Conservation (phyloP, 805 yeast genomes). For the Yamadazyma insecticola region DNA sequence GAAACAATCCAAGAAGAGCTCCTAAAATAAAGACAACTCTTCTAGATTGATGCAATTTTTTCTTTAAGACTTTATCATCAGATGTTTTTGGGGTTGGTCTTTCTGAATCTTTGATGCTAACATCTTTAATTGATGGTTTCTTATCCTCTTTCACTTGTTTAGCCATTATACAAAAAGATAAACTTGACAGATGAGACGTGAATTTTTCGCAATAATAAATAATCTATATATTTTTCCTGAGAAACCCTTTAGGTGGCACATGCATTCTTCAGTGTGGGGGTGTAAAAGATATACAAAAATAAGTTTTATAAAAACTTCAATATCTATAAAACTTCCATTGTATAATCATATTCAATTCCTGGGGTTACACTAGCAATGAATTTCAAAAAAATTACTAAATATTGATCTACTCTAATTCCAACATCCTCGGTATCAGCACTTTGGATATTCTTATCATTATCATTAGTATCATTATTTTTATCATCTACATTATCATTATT, state of each 20-base stretch:
- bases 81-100: conserved; percentile 6
- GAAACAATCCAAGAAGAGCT: conserved; percentile 60
- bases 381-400: conserved; percentile 81
- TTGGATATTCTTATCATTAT: conserved; percentile 10
- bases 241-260: no score
- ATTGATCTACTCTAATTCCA: conserved; percentile 80
- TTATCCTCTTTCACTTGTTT: conserved; percentile 11
- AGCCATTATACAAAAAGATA: no score
- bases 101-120: conserved; percentile 1
- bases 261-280: no score
- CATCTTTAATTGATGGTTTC: conserved; percentile 1
- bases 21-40: conserved; percentile 65
- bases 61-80: conserved; percentile 12
- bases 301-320: no score
- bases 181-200: no score
- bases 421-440: conserved; percentile 13
- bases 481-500: conserved; percentile 12
- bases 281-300: no score
- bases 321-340: conserved; percentile 95
- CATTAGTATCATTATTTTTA: conserved; percentile 11
- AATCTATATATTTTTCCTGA: no score
- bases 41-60: conserved; percentile 43
- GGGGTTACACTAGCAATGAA: conserved; percentile 97
- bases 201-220: no score
- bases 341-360: conserved; percentile 94